A percentile compares a stretch with the other conserved stretches of the same genome.
These are phyloP conservation scores for Ogataea nitratoaversa DNA, from an alignment of 805 yeast species.

Conservation along the genomic window DNA sequence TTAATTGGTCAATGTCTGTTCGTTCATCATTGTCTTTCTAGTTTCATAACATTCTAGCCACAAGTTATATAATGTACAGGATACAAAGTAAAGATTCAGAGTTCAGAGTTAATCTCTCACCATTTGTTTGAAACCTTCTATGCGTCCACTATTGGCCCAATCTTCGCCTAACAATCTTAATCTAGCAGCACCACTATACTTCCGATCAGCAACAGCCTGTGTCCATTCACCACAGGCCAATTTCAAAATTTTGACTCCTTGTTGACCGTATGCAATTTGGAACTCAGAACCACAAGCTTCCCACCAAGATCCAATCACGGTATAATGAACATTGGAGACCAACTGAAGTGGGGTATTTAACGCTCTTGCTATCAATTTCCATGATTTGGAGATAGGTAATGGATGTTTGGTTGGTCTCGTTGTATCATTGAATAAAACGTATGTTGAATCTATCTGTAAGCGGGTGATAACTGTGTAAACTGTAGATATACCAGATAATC, in stretches of 20 bases:
- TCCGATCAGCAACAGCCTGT: slow-evolving; percentile 41
- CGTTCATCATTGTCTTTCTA: too few relatives aligned
- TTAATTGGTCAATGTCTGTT: too few relatives aligned
- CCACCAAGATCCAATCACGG: slow-evolving; percentile 84
- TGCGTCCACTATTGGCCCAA: slow-evolving; percentile 47
- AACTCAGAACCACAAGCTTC: slow-evolving; percentile 69
- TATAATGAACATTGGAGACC: slow-evolving; percentile 65
- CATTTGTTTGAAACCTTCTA: slow-evolving; percentile 45
- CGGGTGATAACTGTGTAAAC: slow-evolving; percentile 75
- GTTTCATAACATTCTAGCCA: too few relatives aligned
- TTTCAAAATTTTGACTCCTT: slow-evolving; percentile 59
- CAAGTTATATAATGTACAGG: too few relatives aligned
- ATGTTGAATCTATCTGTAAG: slow-evolving; percentile 28
- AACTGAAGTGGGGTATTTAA: slow-evolving; percentile 51
- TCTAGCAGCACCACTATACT: slow-evolving; percentile 75
- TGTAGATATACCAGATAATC: slow-evolving; percentile 82
- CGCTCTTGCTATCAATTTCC: slow-evolving; percentile 73
- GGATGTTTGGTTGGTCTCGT: slow-evolving; percentile 40
- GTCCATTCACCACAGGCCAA: slow-evolving; percentile 52
- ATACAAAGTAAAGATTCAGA: too few relatives aligned
- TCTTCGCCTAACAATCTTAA: slow-evolving; percentile 77
- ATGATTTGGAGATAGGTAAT: slow-evolving; percentile 50
- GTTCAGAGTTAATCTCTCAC: slow-evolving; percentile 11
- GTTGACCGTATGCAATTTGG: slow-evolving; percentile 55
- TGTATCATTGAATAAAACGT: background rate